Evolutionary conservation across 176 grass and related monocot species (phyloP), one percentile per base, ranked within the genome.

Genomic region (Oryza meyeriana): DNA sequence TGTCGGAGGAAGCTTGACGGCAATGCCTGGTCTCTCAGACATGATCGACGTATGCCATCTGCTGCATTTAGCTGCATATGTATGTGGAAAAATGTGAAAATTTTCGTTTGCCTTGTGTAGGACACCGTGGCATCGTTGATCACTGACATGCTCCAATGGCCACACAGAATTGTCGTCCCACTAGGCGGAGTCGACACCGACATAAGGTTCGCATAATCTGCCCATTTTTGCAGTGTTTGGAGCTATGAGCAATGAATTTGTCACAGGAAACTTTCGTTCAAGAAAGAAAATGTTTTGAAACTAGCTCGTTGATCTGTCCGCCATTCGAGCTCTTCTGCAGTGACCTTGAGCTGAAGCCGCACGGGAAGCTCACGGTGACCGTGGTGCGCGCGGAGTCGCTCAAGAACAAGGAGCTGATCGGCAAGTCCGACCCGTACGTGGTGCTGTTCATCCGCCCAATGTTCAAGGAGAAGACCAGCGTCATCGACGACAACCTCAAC

Each of bases 141-240:
- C 77, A 77, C 91, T n/a, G 96, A 99, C 77, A 99, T 99, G 96
- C 96, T 99, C 69, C 85, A 95, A 16, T 99, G 96, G 96, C 96
- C 96, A 8, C 96, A 99, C 52, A 95, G 93, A 85, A 95, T 99
- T 40, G 91, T 99, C 42, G 83, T 99, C 79, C 96, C 96, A 30
- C 80, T 99, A 22, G 96, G 93, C 14, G 95, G 95, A 47, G 90
- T 95, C 36, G 86, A 95, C 78, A 85, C 94, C 1, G 89, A 99
- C 61, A 78, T 80, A 79, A 99, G 96, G 93, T 94, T 77, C 16
- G 48, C 26, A 10, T 6, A 17, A 64, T 24, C 69, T 52, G 16
- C 3, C 36, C 25, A 81, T 82, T 69, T 63, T 63, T 22, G 18
- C 39, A 45, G 68, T 42, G 6, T 12, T 9, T 12, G 63, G 18